Evolutionary conservation across 768 basidiomycete genomes (phyloP).

Genomic region (Collybia sp.): DNA sequence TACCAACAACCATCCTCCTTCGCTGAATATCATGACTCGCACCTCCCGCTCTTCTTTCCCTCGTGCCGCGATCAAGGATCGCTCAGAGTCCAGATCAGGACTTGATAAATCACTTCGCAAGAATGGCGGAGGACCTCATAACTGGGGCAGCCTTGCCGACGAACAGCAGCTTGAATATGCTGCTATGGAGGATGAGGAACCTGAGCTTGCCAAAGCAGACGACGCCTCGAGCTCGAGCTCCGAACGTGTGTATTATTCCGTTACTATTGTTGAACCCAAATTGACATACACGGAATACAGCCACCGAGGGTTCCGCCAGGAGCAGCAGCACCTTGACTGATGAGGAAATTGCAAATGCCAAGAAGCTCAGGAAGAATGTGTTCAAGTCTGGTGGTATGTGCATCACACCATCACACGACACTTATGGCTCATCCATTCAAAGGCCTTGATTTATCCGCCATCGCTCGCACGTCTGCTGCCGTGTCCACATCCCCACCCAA

Average conservation of each 20-base stretch:
- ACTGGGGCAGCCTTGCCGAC: conserved; percentile 75
- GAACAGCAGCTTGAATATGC: conserved; percentile 58
- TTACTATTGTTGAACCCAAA: not conserved
- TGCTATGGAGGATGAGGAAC: conserved; percentile 53
- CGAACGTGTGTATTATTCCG: conserved; percentile 9
- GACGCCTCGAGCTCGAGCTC: conserved; percentile 12
- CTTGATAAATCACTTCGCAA: conserved; percentile 70
- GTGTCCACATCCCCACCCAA: conserved; percentile 46
- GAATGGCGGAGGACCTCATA: conserved; percentile 75
- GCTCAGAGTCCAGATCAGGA: conserved; percentile 75
- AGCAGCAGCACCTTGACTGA: conserved; percentile 44
- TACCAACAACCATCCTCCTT: conserved; percentile 1
- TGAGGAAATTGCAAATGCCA: conserved; percentile 63
- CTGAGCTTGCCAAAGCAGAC: conserved; percentile 34
- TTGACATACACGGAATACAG: conserved; percentile 12
- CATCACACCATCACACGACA: not conserved
- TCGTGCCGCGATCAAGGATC: conserved; percentile 70
- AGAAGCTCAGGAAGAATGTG: conserved; percentile 67
- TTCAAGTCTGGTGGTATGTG: conserved; percentile 55
- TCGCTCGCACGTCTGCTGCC: conserved; percentile 80
- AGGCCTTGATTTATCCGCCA: conserved; percentile 64
- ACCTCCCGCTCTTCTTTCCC: conserved; percentile 71
- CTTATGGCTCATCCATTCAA: conserved; percentile 1
- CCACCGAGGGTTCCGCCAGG: conserved; percentile 23
- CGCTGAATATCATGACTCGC: conserved; percentile 59